Evolutionary conservation across 1,284 basidiomycete species (phyloP).

Genomic region (Heterobasidion annosum): DNA sequence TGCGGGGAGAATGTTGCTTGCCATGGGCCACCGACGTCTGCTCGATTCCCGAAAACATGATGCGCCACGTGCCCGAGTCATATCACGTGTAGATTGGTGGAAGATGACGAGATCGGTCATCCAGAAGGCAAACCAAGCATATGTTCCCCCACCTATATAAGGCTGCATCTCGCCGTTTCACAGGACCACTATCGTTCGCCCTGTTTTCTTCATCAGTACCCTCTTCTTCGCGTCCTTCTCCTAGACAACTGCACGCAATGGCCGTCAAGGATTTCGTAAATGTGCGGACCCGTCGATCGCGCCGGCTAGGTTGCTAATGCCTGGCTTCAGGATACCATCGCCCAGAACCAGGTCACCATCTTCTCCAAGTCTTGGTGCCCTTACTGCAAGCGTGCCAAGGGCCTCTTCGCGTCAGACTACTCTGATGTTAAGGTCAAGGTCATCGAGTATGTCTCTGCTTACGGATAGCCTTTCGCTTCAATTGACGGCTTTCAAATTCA

Average conservation of each 20-base stretch:
- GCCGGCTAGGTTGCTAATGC: background rate
- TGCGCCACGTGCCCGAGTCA: background rate
- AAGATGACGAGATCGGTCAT: background rate
- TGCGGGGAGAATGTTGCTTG: too few relatives aligned
- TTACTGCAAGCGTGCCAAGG: slow-evolving; percentile 52
- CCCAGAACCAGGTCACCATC: slow-evolving; percentile 50
- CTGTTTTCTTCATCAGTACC: slow-evolving; percentile 17
- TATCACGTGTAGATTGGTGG: background rate
- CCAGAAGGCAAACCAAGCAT: background rate
- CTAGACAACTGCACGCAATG: slow-evolving; percentile 29
- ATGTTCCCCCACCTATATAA: slow-evolving; percentile 1
- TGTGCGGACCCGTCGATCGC: slow-evolving; percentile 17
- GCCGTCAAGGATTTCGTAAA: slow-evolving; percentile 31
- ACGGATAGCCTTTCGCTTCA: background rate
- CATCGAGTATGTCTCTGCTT: slow-evolving; percentile 41
- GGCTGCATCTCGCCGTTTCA: slow-evolving; percentile 10
- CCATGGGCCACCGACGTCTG: too few relatives aligned
- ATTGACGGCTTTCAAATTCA: slow-evolving; percentile 9
- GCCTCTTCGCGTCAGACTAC: slow-evolving; percentile 40
- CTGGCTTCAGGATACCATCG: slow-evolving; percentile 36
- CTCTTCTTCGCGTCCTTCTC: slow-evolving; percentile 24
- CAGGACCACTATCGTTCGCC: slow-evolving; percentile 6
- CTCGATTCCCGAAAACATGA: background rate
- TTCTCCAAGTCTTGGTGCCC: slow-evolving; percentile 67
- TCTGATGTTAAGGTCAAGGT: slow-evolving; percentile 39